Evolutionary conservation across 2,329 filamentous ascomycete genomes (phyloP), one percentile per base, ranked within the genome.

Genomic region (Chaetomiaceae sp.): DNA sequence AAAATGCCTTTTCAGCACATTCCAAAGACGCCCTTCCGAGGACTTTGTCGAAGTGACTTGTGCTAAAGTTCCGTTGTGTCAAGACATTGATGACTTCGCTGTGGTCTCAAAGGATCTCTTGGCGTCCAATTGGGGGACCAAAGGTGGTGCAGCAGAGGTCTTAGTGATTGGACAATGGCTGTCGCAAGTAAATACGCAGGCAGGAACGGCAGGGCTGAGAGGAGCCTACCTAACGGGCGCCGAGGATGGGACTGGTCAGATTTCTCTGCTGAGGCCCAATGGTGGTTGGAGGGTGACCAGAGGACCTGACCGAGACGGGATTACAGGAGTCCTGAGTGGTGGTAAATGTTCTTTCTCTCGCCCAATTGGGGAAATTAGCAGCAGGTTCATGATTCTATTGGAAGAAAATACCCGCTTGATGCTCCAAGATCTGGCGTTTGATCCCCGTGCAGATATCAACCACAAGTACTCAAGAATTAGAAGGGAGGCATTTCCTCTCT

Each of bases 191-290:
- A 61, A 64, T 56, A 62, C 48, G 56, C 56, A 59, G 51, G 55
- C 57, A 63, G 63, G 65, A 60, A 66, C 65, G 55, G 58, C 51
- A 63, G 64, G 61, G 65, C 63, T 64, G 62, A 57, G 56, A 50
- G 55, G 48, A 59, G 59, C 65, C 62, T 56, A 57, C 65, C 63
- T 56, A 57, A 64, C 59, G 60, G 63, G 62, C 59, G 64, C 60
- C 61, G 53, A 62, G 15, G 54, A 42, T 47, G 48, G 53, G 58
- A 57, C 42, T 58, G 49, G 56, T 43, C 44, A 40, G 22, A 31
- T 43, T 48, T 50, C 38, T 55, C 48, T 40, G 20, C 33, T 34
- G n/a, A n/a, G n/a, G n/a, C n/a, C n/a, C n/a, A n/a, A n/a, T 25
- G 36, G 20, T 25, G 12, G 25, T 39, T 31, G 22, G 34, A 14